Base-by-base conservation (phyloP, 2,329 filamentous ascomycete species). In the Fusarium odoratissimum region DNA sequence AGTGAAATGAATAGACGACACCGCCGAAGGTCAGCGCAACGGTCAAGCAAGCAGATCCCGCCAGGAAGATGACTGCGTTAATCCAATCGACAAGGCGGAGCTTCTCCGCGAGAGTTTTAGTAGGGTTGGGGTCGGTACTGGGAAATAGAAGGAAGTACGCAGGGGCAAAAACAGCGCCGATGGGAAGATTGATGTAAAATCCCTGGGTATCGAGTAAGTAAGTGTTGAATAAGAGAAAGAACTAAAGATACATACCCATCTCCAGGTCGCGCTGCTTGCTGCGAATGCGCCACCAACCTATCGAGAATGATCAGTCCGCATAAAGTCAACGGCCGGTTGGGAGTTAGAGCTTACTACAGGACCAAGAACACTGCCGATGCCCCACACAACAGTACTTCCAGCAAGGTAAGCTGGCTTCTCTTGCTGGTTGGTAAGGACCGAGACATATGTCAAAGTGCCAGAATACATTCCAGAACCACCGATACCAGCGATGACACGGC, bases 271-370 rank as follows among this genome's bases (percentile, higher is more conserved):
- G 8, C 19, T 48, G 9, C 54, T 57, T 13, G 23, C 16, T n/a
- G 40, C 54, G 42, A 57, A 57, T 10, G 40, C 31, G 7, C 54
- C 40, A 1, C 54, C 54, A 10, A 57, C 23, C 40, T 57, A 12
- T 5, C 0, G 19, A 28, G 1, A 10, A 23, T 17, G 5, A 6
- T 57, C 30, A 57, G n/a, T n/a, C 13, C 9, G 30, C 28, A 46
- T 7, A 0, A 8, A 19, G 4, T 8, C 16, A 30, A 31, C 2
- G 7, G 2, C 0, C 1, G 1, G 14, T 1, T 7, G 6, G 7
- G 23, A 8, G 13, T n/a, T 6, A 23, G 2, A 21, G 1, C 38
- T 35, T n/a, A 57, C 38, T 4, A 57, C 54, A 4, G 54, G 54
- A 1, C 54, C 40, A 14, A 57, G 40, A 19, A 57, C 40, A 28